These are phyloP conservation scores for Monilinia fructigena DNA, from an alignment of 2,329 filamentous ascomycete genomes.

Conservation along the genomic window DNA sequence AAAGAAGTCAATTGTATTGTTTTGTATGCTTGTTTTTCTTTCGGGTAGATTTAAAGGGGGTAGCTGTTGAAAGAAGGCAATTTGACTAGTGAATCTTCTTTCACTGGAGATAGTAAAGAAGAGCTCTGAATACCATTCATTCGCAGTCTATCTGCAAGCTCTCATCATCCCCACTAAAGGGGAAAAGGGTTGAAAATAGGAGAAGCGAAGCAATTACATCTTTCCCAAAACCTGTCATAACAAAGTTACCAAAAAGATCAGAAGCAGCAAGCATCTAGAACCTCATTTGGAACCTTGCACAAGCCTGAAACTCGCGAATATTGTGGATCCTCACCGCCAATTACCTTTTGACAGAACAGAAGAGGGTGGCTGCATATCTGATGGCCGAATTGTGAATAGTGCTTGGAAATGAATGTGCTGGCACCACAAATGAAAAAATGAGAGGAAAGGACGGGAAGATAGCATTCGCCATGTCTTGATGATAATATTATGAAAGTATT, in stretches of 20 bases:
- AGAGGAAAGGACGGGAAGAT: slow-evolving; percentile 30
- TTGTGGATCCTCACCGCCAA: slow-evolving; percentile 35
- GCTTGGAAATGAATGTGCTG: slow-evolving; percentile 35
- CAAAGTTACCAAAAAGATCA: slow-evolving; percentile 6
- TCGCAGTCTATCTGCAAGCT: neutral
- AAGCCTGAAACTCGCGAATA: slow-evolving; percentile 24
- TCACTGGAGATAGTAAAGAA: neutral
- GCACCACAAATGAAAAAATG: slow-evolving; percentile 32
- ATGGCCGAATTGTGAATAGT: slow-evolving; percentile 35
- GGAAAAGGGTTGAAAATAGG: neutral
- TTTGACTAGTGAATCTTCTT: neutral
- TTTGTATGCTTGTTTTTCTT: neutral
- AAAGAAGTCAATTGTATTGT: neutral
- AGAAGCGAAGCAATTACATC: slow-evolving; percentile 10
- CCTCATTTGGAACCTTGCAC: slow-evolving; percentile 29
- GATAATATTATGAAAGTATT: neutral
- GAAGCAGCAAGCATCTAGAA: slow-evolving; percentile 16
- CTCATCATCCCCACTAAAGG: neutral
- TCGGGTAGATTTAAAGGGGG: neutral
- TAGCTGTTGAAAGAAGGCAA: neutral
- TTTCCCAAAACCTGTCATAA: neutral
- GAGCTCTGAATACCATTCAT: neutral
- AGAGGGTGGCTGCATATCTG: slow-evolving; percentile 37
- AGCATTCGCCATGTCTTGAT: neutral
- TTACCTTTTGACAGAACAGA: slow-evolving; percentile 26